A percentile compares a stretch with the other conserved stretches of the same genome.
phyloP scores from a whole-genome alignment of 257 asterid genomes.

The Striga asiatica region DNA sequence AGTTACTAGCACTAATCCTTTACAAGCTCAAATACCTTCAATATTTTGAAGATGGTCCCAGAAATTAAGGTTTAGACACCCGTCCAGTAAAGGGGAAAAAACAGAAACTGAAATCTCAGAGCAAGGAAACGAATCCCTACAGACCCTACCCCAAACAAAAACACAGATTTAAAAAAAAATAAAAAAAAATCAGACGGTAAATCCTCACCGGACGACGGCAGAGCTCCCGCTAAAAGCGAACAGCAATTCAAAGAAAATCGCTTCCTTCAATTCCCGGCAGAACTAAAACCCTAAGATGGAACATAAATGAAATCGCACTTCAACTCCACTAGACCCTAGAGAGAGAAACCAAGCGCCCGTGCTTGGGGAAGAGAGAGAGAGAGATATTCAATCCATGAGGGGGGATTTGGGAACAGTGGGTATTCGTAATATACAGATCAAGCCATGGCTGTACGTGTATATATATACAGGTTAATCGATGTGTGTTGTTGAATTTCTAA shows the following conservation, averaged over 20 bases:
- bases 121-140: conserved; percentile 5
- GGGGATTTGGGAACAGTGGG: background rate
- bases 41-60: background rate
- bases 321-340: conserved; percentile 16
- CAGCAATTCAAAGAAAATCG: background rate
- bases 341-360: background rate
- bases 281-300: conserved; percentile 24
- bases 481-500: too few relatives aligned
- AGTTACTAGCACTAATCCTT: too few relatives aligned
- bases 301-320: conserved; percentile 13
- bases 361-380: background rate
- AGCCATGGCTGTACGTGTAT: background rate
- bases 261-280: conserved; percentile 9
- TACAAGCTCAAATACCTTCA: background rate
- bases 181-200: background rate
- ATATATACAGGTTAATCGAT: background rate
- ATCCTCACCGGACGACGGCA: conserved; percentile 3
- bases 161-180: background rate
- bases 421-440: background rate
- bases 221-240: background rate
- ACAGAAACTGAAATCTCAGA: background rate
- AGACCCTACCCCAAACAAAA: conserved; percentile 6
- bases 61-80: background rate
- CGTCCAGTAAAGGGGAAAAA: conserved; percentile 1
- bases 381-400: background rate